These are phyloP conservation scores for Fusarium verticillioides DNA, from an alignment of 2,329 filamentous ascomycete species.

Conservation along the genomic window DNA sequence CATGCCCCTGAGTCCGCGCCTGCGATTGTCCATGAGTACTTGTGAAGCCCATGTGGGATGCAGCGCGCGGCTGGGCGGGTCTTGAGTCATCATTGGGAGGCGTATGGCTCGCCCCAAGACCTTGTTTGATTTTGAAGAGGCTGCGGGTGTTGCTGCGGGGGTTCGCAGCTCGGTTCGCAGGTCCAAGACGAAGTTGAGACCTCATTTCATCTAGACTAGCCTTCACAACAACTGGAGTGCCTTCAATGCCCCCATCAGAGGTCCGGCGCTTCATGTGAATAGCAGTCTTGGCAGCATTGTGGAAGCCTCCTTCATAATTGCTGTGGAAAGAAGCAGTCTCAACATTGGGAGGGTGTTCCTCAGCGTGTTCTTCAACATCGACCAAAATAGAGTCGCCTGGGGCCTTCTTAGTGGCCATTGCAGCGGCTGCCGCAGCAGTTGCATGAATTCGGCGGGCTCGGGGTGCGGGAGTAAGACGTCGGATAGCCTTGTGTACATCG, in stretches of 20 bases:
- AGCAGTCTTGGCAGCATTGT: slow-evolving; percentile 62
- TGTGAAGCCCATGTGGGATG: slow-evolving; percentile 39
- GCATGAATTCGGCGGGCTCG: slow-evolving; percentile 69
- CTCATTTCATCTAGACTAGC: slow-evolving; percentile 71
- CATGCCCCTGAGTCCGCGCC: slow-evolving; percentile 30
- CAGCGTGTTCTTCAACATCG: slow-evolving; percentile 57
- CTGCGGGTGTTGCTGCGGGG: slow-evolving; percentile 69
- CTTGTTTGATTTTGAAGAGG: slow-evolving; percentile 74
- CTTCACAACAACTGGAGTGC: slow-evolving; percentile 64
- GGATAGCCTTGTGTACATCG: slow-evolving; percentile 97
- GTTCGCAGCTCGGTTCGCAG: slow-evolving; percentile 73
- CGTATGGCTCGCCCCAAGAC: slow-evolving; percentile 39
- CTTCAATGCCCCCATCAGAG: slow-evolving; percentile 65
- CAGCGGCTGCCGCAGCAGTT: slow-evolving; percentile 47
- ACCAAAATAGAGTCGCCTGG: slow-evolving; percentile 47
- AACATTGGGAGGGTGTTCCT: slow-evolving; percentile 37
- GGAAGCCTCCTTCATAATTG: slow-evolving; percentile 53
- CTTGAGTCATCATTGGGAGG: slow-evolving; percentile 17
- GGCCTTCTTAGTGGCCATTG: slow-evolving; percentile 47
- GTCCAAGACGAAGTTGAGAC: slow-evolving; percentile 72
- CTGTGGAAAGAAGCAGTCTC: slow-evolving; percentile 53
- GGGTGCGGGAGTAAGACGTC: slow-evolving; percentile 86
- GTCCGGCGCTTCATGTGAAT: slow-evolving; percentile 70
- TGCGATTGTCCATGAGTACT: slow-evolving; percentile 4
- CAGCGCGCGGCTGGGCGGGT: slow-evolving; percentile 36